Base-by-base conservation (phyloP, 2,329 filamentous ascomycete genomes). In the Talaromyces sp. region DNA sequence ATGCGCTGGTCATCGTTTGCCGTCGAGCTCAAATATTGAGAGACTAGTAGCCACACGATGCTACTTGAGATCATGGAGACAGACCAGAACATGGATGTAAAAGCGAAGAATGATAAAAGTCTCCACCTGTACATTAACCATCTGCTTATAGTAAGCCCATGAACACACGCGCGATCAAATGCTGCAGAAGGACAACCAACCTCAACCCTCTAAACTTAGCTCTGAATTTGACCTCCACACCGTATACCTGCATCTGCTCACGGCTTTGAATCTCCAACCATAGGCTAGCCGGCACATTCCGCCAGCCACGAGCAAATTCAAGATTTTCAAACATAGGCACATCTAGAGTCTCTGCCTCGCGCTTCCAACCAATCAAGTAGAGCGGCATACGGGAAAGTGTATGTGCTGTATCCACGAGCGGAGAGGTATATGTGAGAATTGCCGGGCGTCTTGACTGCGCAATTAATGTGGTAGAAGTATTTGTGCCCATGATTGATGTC, bases 91-190 rank as follows among this genome's bases (percentile, higher is more conserved):
- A 86, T 70, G 0, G 81, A 77, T 0, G 89, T 91, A 71, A 93
- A 90, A 0, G 89, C 72, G 0, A 90, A 61, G 66, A 92, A 93
- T 5, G 88, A 88, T 1, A 87, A 75, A 41, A 95, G 72, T 13
- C 90, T 87, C 79, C 94, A 89, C 67, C 92, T 88, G 72, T 95
- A 95, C 91, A 99, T 96, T 63, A 93, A 72, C 87, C 90, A 95
- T 58, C 90, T 83, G 31, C 25, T 60, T 11, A 15, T 3, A 13
- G 57, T 66, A 3, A 66, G 61, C 17, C 15, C 22, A 25, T 19
- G 31, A 25, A 33, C 10, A 31, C 7, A 41, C 22, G 25, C 7
- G 47, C 17, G 8, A 10, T 27, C 25, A 19, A 19, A 19, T 19
- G 6, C n/a, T 49, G n/a, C 8, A 10, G 25, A 39, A 49, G 37